phyloP scores from a whole-genome alignment of 2,329 filamentous ascomycete species.

The Ophiostoma himal-ulmi region DNA sequence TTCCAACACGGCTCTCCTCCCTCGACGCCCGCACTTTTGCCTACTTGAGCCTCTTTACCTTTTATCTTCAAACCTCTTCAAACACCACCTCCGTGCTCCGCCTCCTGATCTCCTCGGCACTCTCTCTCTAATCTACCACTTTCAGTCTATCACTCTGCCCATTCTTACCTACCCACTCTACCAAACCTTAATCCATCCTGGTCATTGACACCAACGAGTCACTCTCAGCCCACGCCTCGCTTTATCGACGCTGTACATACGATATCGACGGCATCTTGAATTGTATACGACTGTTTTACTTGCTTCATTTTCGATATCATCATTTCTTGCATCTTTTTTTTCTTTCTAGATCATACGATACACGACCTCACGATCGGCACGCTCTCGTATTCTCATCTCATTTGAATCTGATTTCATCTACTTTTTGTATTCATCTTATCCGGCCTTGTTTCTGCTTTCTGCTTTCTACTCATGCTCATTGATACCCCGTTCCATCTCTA shows the following conservation, averaged over 20 bases:
- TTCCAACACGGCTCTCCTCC: conserved; percentile 3
- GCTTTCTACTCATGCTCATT: background rate
- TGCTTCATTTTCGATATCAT: background rate
- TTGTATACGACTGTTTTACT: background rate
- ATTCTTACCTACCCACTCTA: background rate
- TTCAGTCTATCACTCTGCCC: background rate
- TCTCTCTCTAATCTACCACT: conserved; percentile 8
- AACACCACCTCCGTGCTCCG: conserved; percentile 30
- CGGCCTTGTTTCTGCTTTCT: background rate
- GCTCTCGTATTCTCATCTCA: background rate
- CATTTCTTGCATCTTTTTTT: background rate
- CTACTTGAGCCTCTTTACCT: conserved; percentile 7
- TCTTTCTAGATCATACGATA: background rate
- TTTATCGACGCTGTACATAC: background rate
- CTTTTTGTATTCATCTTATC: background rate
- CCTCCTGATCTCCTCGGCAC: conserved; percentile 27
- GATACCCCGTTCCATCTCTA: conserved; percentile 10
- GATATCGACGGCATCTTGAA: background rate
- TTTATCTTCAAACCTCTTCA: conserved; percentile 12
- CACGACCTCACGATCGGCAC: conserved; percentile 6
- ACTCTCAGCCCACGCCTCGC: background rate
- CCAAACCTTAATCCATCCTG: no score
- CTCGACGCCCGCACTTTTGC: background rate
- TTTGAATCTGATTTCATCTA: background rate
- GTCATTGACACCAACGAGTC: no score